Evolutionary conservation across 1,284 basidiomycete species (phyloP).

Genomic region (Ustilago crameri): DNA sequence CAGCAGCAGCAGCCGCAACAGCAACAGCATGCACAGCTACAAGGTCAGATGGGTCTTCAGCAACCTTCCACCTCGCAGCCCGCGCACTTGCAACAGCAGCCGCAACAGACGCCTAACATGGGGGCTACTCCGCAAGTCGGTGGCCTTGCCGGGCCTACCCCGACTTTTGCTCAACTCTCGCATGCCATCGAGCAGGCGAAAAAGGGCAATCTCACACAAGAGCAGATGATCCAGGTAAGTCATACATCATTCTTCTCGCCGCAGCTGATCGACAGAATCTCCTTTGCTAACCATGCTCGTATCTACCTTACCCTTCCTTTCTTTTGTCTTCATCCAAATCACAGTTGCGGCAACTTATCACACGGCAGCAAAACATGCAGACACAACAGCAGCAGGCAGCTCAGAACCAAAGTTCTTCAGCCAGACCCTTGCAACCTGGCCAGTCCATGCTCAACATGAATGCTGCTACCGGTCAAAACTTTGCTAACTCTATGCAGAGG

Average conservation of each 20-base stretch:
- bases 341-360: slow-evolving; percentile 49
- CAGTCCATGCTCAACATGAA: slow-evolving; percentile 35
- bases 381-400: slow-evolving; percentile 55
- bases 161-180: slow-evolving; percentile 47
- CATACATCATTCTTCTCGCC: no score
- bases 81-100: slow-evolving; percentile 39
- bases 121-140: slow-evolving; percentile 19
- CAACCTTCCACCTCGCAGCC: slow-evolving; percentile 27
- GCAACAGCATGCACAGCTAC: slow-evolving; percentile 36
- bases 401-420: slow-evolving; percentile 40
- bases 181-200: slow-evolving; percentile 51
- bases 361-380: slow-evolving; percentile 50
- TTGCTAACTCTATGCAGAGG: slow-evolving; percentile 48
- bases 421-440: slow-evolving; percentile 47
- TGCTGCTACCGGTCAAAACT: slow-evolving; percentile 36
- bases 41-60: slow-evolving; percentile 28
- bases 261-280: no score
- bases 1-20: slow-evolving; percentile 11
- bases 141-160: slow-evolving; percentile 23
- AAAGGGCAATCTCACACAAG: slow-evolving; percentile 49
- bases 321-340: not conserved
- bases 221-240: slow-evolving; percentile 51
- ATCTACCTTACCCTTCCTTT: not conserved
- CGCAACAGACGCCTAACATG: slow-evolving; percentile 22
- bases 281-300: no score